Base-by-base conservation (phyloP, 805 yeast species). In the Grigorovia humatica region DNA sequence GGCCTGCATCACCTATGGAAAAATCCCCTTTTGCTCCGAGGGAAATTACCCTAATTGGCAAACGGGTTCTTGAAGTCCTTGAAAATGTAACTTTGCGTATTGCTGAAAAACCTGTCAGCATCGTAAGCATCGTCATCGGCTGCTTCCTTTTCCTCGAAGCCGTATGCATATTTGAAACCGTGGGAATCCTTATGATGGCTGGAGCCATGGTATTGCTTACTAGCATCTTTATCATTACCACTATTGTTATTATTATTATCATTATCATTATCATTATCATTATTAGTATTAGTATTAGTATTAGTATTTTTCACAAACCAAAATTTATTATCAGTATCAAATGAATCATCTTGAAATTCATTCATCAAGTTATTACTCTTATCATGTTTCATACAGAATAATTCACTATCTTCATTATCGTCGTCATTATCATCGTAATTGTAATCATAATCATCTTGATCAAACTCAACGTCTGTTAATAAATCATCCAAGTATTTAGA, bases 11-110 rank as follows among this genome's bases (percentile, higher is more conserved):
- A 23, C 27, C 27, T 23, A 23, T 23, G 27, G 27, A 32, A 32
- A 32, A 32, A 5, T 8, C 38, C 38, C 38, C 8, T 32, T 32
- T 32, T 32, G 38, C 15, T 5, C 4, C 3, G 13, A 38, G 42
- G 15, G 13, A 38, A 38, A 38, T 38, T 38, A 13, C n/a, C 17
- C 45, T 17, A 46, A 35, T 42, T 40, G 17, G 52, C 52, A 50
- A 50, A 50, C 12, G 52, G 52, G 40, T 50, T 50, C 35, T 48
- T 45, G n/a, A 50, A 50, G 20, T 50, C 48, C 27, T 46, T 23
- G 29, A 45, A 50, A 11, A 40, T 30, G n/a, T 20, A 18, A 23
- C n/a, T 9, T 20, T 29, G 48, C 6, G 6, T 15, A 15, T 15
- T 15, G 15, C 13, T 15, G 18, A 38, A 38, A 38, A 38, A 38